These are phyloP conservation scores for Collybia mongolica DNA, from an alignment of 768 basidiomycete species.

Conservation along the genomic window DNA sequence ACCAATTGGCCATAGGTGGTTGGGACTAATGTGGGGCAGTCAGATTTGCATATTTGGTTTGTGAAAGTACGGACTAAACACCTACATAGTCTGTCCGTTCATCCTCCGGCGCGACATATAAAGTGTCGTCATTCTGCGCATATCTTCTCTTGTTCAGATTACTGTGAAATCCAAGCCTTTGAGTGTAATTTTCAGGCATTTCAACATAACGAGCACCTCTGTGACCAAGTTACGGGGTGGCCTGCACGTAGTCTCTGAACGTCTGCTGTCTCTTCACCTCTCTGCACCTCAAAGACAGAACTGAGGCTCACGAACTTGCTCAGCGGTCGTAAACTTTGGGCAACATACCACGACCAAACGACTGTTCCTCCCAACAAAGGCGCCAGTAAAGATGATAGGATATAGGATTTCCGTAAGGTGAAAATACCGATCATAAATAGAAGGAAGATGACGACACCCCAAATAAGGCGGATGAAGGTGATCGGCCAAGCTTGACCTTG, in stretches of 20 bases:
- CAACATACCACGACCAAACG: constrained; percentile 79
- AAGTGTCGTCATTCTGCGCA: constrained; percentile 88
- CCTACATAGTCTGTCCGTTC: constrained; percentile 86
- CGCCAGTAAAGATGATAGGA: constrained; percentile 55
- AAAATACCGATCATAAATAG: constrained; percentile 98
- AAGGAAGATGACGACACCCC: constrained; percentile 91
- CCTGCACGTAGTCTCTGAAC: constrained; percentile 73
- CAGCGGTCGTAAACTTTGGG: constrained; percentile 64
- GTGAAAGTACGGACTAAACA: constrained; percentile 4
- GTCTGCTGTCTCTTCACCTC: constrained; percentile 84
- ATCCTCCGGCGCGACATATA: constrained; percentile 95
- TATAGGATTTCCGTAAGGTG: constrained; percentile 51
- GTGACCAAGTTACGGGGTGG: constrained; percentile 86
- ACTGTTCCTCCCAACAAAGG: constrained; percentile 78
- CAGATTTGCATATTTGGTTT: constrained; percentile 9
- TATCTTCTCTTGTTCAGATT: constrained; percentile 86
- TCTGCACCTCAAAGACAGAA: constrained; percentile 84
- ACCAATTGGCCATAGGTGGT: constrained; percentile 96
- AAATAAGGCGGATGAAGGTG: constrained; percentile 88
- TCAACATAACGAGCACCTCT: constrained; percentile 52
- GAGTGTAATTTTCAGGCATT: too few relatives aligned
- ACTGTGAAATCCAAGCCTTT: constrained; percentile 33
- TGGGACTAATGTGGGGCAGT: constrained; percentile 62
- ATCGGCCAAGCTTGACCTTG: constrained; percentile 98
- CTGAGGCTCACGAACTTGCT: constrained; percentile 84